Conservation (phyloP, 148 eudicot genomes). For the Rhododendron henanense region DNA sequence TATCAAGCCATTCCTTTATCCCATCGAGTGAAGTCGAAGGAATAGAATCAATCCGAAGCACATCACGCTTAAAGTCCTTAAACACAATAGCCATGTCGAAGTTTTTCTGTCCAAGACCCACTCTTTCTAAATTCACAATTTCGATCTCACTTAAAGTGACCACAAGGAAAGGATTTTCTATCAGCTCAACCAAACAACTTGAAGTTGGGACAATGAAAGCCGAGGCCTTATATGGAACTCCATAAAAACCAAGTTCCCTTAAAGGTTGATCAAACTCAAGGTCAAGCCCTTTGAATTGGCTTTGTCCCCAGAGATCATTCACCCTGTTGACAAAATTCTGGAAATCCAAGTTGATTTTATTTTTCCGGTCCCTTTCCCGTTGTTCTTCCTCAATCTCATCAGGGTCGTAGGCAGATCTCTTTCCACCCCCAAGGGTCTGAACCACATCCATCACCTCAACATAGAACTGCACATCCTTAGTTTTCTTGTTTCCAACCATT, state of each 20-base stretch:
- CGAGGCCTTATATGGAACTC: constrained; percentile 85
- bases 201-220: constrained; percentile 95
- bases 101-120: constrained; percentile 93
- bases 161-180: constrained; percentile 81
- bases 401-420: constrained; percentile 90
- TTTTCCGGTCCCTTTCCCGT: constrained; percentile 82
- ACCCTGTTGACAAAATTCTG: constrained; percentile 82
- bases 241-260: constrained; percentile 94
- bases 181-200: constrained; percentile 84
- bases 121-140: constrained; percentile 87
- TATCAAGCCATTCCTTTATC: constrained; percentile 92
- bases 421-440: constrained; percentile 85
- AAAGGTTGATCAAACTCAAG: constrained; percentile 93
- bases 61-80: constrained; percentile 90
- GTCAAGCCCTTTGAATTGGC: constrained; percentile 64
- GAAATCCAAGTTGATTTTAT: constrained; percentile 84
- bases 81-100: constrained; percentile 88
- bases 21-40: constrained; percentile 80
- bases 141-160: constrained; percentile 73
- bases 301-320: constrained; percentile 86
- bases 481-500: constrained; percentile 94
- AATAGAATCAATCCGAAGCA: constrained; percentile 83
- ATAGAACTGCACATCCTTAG: constrained; percentile 93
- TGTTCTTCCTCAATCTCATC: constrained; percentile 99
- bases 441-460: constrained; percentile 97